Base-by-base conservation (phyloP, 2,329 filamentous ascomycete species). In the Lasiodiplodia sp. region DNA sequence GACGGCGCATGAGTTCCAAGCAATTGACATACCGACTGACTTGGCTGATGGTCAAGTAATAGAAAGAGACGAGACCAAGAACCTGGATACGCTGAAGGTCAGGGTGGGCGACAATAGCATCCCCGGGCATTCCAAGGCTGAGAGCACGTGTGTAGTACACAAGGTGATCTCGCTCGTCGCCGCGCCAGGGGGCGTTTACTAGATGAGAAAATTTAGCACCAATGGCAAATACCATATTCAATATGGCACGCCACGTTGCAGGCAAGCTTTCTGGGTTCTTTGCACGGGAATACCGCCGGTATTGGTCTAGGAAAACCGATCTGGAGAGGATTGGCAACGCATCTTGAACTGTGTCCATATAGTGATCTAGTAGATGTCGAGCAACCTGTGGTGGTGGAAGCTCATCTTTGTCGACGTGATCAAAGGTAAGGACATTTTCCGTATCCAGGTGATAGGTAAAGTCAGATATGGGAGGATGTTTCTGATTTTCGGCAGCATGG, bases 171-270 rank as follows among this genome's bases (percentile, higher is more conserved):
- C 72, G 70, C n/a, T 75, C 73, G 21, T 75, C 73, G 3, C 60
- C 47, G 3, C 44, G 31, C 53, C 60, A 62, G 6, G 67, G 69
- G 4, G 74, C 73, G 62, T 73, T 69, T 3, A 70, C 73, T 51
- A 79, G 72, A 68, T 78, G 73, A 16, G 75, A 75, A 68, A 78
- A 77, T 28, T 75, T 73, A 21, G 80, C 75, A 10, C 78, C 80
- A 47, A 83, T 79, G 21, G 80, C 81, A 67, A 82, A 81, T 2
- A 82, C 75, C 18, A 82, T 44, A 60, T 83, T 81, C 51, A 82
- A 63, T 21, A 79, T 78, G 6, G 76, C 75, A 28, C 76, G 74
- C 80, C 79, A 82, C 28, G 76, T 74, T 34, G 25, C 66, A 53
- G 44, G 69, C 44, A 44, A 72, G 68, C 63, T 68, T 38, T 58